Conservation (phyloP, 495 filamentous ascomycete species). For the Lineolata rhizophorae region DNA sequence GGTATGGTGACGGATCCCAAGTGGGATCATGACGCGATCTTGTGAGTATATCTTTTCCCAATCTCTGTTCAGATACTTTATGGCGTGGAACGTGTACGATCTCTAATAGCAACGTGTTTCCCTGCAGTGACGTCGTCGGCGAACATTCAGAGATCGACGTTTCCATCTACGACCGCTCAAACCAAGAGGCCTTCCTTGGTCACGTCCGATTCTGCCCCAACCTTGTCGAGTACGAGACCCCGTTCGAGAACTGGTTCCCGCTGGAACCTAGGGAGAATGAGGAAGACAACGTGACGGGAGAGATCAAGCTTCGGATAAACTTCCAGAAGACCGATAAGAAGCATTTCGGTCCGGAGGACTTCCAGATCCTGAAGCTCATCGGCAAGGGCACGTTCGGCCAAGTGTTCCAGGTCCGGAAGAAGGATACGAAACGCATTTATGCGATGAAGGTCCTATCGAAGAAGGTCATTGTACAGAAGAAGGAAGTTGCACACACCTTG, state of each 20-base stretch:
- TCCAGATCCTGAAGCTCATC: constrained; percentile 86
- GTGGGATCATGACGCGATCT: constrained; percentile 88
- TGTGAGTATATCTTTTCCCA: constrained; percentile 42
- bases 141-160: constrained; percentile 81
- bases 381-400: constrained; percentile 98
- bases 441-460: constrained; percentile 98
- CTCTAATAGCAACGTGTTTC: constrained; percentile 6
- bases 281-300: constrained; percentile 59
- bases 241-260: constrained; percentile 67
- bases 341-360: constrained; percentile 92
- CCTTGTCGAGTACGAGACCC: constrained; percentile 35
- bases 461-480: constrained; percentile 99
- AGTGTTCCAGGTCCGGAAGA: constrained; percentile 97
- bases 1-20: constrained; percentile 66
- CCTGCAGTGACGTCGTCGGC: constrained; percentile 73
- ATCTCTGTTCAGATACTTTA: not conserved
- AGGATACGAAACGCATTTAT: constrained; percentile 86
- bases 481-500: constrained; percentile 91
- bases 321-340: constrained; percentile 83
- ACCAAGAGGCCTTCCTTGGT: constrained; percentile 76
- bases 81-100: not conserved
- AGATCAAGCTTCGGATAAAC: constrained; percentile 65
- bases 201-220: constrained; percentile 51
- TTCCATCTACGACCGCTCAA: constrained; percentile 74
- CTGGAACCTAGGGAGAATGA: constrained; percentile 44